A percentile compares a stretch with the other conserved stretches of the same genome.
phyloP scores from a whole-genome alignment of 495 filamentous ascomycete species.

The Trichoderma erinaceum region DNA sequence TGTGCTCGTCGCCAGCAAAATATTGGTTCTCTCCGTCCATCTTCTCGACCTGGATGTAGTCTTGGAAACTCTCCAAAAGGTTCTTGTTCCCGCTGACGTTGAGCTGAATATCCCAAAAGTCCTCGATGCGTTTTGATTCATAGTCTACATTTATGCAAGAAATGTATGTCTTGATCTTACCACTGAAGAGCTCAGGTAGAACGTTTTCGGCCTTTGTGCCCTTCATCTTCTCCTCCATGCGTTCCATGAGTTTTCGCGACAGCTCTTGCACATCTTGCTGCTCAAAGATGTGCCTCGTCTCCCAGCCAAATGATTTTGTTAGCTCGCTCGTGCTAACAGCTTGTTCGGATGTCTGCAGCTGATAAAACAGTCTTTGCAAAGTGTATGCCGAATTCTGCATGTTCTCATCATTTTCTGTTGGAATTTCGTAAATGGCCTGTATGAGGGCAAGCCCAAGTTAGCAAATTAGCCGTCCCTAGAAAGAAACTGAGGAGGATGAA shows the following conservation, averaged over 20 bases:
- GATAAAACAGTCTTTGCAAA: conserved; percentile 89
- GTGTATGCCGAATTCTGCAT: conserved; percentile 86
- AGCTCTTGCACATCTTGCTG: conserved; percentile 99
- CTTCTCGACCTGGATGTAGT: conserved; percentile 93
- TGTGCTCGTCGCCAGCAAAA: conserved; percentile 78
- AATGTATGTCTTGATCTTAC: conserved; percentile 96
- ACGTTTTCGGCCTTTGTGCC: conserved; percentile 92
- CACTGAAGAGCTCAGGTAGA: conserved; percentile 83
- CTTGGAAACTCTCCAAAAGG: conserved; percentile 87
- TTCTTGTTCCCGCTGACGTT: conserved; percentile 93
- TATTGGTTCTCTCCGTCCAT: conserved; percentile 99
- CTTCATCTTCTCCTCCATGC: conserved; percentile 95
- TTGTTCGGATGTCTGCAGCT: conserved; percentile 71
- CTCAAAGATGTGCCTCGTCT: conserved; percentile 95
- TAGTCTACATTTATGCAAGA: conserved; percentile 98
- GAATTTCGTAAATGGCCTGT: conserved; percentile 92
- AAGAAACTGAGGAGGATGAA: not conserved
- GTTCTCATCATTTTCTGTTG: conserved; percentile 75
- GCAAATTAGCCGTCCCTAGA: conserved; percentile 3
- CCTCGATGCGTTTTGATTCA: conserved; percentile 88
- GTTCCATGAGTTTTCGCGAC: conserved; percentile 93
- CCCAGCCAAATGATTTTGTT: conserved; percentile 95
- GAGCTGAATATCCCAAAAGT: conserved; percentile 98
- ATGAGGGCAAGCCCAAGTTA: not conserved
- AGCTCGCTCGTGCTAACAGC: conserved; percentile 90